Evolutionary conservation across 2,329 filamentous ascomycete genomes (phyloP), one percentile per base, ranked within the genome.

Genomic region (Cytospora schulzeri): DNA sequence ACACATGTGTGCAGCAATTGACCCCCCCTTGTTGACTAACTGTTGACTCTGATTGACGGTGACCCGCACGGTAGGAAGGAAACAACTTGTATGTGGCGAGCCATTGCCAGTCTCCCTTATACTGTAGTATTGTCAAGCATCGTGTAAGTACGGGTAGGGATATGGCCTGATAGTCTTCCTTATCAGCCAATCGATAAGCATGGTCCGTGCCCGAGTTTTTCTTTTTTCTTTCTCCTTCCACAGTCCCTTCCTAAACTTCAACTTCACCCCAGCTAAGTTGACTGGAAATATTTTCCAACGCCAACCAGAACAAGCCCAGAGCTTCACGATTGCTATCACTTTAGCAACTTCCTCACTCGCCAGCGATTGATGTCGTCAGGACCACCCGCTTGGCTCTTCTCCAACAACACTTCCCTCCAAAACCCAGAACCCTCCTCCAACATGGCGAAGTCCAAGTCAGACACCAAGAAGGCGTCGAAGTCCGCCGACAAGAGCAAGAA

Each of bases 331-430:
- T n/a, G n/a, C 38, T 45, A n/a, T 45, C 38, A 45, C 17, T 9
- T 6, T 45, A 45, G 38, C 17, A 45, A n/a, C 15, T 4, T 19
- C 9, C 14, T n/a, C 19, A 45, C 6, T 45, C 15, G 7, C 38
- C 2, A 45, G 45, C 52, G 35, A 57, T 62, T 58, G 17, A 68
- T 68, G 67, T 65, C 68, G 65, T 65, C 67, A 51, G 60, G 64
- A 31, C 66, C 66, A 28, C 68, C 68, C 50, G 31, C 67, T 31
- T 69, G 68, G 68, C 68, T 69, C 50, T 69, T 69, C 41, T 63
- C 62, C 35, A 68, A 69, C 57, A 68, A 68, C 57, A 56, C 62
- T 48, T 35, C 48, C 35, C 38, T 33, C 51, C 19, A 24, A 51
- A 29, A 2, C 22, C 38, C 3, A 22, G 41, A 45, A 29, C 64